Conservation (phyloP, 2,329 filamentous ascomycete species). For the Dendryphion nanum region DNA sequence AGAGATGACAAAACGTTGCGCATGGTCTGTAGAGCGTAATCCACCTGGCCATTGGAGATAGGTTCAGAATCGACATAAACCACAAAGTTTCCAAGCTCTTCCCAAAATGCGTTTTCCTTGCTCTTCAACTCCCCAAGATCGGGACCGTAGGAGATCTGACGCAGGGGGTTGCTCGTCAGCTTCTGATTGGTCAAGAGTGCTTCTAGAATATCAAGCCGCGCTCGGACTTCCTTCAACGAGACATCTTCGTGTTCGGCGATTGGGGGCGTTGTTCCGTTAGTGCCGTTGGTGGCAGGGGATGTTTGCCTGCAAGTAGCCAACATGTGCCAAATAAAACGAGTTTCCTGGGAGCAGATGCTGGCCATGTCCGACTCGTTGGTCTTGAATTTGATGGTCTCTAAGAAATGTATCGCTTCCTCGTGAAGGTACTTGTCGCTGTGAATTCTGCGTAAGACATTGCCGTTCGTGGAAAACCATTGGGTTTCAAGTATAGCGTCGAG, state of each 20-base stretch:
- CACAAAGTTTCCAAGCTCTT: slow-evolving; percentile 70
- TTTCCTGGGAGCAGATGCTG: slow-evolving; percentile 53
- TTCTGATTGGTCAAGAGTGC: slow-evolving; percentile 71
- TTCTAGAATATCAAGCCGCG: slow-evolving; percentile 74
- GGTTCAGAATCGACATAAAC: slow-evolving; percentile 63
- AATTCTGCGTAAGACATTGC: slow-evolving; percentile 48
- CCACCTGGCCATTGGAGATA: slow-evolving; percentile 57
- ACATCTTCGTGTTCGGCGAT: slow-evolving; percentile 55
- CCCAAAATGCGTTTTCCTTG: slow-evolving; percentile 77
- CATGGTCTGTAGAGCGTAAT: slow-evolving; percentile 64
- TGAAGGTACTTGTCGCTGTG: slow-evolving; percentile 47
- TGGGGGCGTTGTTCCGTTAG: slow-evolving; percentile 41
- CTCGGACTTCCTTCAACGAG: slow-evolving; percentile 59
- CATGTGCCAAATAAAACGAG: slow-evolving; percentile 60
- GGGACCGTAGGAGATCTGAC: slow-evolving; percentile 50
- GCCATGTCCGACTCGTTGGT: slow-evolving; percentile 27
- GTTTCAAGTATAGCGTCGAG: slow-evolving; percentile 59
- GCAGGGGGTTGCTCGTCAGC: slow-evolving; percentile 58
- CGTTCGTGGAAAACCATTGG: slow-evolving; percentile 69
- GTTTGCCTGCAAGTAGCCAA: slow-evolving; percentile 53
- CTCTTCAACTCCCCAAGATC: slow-evolving; percentile 36
- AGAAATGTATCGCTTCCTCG: slow-evolving; percentile 35
- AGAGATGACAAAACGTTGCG: slow-evolving; percentile 72
- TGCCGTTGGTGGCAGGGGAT: slow-evolving; percentile 36
- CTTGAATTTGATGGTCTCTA: slow-evolving; percentile 32